These are phyloP conservation scores for Chlorella vulgaris DNA, from an alignment of 139 green algal genomes.

Conservation along the genomic window DNA sequence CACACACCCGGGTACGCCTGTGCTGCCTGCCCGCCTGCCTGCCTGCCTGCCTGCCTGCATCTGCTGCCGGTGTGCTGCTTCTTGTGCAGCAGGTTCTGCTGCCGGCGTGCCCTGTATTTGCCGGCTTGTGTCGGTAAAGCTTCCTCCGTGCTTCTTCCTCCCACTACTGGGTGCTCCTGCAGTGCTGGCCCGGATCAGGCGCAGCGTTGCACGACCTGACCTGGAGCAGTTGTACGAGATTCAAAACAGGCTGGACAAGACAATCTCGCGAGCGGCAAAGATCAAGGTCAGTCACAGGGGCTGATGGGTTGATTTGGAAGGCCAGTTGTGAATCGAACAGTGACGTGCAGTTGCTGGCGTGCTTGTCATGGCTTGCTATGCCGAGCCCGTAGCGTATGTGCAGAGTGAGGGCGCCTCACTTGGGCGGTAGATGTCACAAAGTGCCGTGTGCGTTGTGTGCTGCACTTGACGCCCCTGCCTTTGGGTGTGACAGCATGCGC, in stretches of 20 bases:
- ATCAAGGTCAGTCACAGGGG: constrained; percentile 28
- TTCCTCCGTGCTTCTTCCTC: not conserved
- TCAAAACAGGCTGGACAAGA: constrained; percentile 31
- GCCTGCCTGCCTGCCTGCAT: not conserved
- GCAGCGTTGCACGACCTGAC: constrained; percentile 18
- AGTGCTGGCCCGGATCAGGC: constrained; percentile 31
- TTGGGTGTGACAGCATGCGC: not conserved
- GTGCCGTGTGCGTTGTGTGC: not conserved
- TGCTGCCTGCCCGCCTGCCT: not conserved
- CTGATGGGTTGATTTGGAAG: not conserved
- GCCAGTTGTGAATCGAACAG: not conserved
- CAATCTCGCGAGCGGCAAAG: not conserved
- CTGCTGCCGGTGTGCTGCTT: not conserved
- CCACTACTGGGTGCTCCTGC: not conserved
- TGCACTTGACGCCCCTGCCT: not conserved
- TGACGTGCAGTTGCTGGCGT: not conserved
- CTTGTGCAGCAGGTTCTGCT: too few species aligned
- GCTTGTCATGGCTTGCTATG: not conserved
- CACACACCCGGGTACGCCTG: constrained; percentile 1
- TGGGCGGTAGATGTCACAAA: not conserved
- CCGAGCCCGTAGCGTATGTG: not conserved
- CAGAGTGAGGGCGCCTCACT: not conserved
- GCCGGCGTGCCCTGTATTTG: too few species aligned
- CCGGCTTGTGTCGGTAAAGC: not conserved
- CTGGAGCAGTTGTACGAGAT: constrained; percentile 36